A percentile compares a stretch with the other conserved stretches of the same genome.
Conservation (phyloP, 1,139 yeast species). For the Casaregolazyma suthepensis region DNA sequence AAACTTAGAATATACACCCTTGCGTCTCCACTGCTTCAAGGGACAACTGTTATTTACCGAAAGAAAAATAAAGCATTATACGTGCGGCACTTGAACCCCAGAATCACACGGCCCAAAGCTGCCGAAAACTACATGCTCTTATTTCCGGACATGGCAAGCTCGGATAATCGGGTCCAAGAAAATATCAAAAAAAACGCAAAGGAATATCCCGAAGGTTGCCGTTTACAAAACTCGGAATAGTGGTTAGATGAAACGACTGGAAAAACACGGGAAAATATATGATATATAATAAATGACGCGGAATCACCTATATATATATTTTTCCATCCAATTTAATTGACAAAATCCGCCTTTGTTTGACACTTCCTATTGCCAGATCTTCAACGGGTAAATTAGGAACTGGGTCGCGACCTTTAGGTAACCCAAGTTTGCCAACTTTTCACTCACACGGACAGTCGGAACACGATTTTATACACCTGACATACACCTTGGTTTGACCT, state of each 20-base stretch:
- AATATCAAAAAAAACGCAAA: background rate
- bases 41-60: background rate
- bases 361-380: background rate
- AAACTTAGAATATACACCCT: no score
- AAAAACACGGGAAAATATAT: background rate
- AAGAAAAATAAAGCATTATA: background rate
- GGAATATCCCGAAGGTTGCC: background rate
- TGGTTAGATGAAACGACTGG: background rate
- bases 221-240: background rate
- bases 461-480: background rate
- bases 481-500: background rate
- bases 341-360: background rate
- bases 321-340: background rate
- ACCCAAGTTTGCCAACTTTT: background rate
- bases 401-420: background rate
- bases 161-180: background rate
- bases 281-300: background rate
- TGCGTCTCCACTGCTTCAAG: no score
- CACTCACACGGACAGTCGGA: conserved; percentile 1
- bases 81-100: background rate
- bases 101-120: background rate
- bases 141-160: background rate
- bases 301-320: background rate
- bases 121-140: background rate
- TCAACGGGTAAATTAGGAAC: background rate